These are phyloP conservation scores for Salpingoeca rosetta DNA, from an alignment of 78 protist genomes.

Conservation along the genomic window DNA sequence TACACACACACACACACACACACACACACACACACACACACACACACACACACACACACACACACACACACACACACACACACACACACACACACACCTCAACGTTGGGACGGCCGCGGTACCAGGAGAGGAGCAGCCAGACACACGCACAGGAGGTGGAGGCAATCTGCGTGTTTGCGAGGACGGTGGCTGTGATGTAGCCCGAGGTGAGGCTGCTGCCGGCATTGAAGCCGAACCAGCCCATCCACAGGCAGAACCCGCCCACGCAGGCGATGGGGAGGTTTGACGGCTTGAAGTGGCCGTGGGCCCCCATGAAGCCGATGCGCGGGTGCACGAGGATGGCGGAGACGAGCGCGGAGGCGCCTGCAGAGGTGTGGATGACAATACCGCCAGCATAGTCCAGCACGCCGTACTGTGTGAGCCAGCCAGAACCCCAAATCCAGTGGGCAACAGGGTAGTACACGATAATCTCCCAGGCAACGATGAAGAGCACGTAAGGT, in stretches of 20 bases:
- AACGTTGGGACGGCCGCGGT: neutral
- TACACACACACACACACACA: no score
- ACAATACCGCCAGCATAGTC: slow-evolving; percentile 87
- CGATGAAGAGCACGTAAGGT: slow-evolving; percentile 42
- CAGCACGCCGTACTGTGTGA: slow-evolving; percentile 31
- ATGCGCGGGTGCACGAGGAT: neutral
- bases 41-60: neutral
- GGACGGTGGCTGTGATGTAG: slow-evolving; percentile 41
- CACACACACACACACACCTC: neutral
- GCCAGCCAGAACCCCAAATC: slow-evolving; percentile 73
- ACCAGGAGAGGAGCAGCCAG: neutral
- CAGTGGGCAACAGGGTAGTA: slow-evolving; percentile 83
- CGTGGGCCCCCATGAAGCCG: neutral
- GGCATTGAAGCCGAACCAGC: slow-evolving; percentile 86
- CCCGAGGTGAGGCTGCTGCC: slow-evolving; percentile 57
- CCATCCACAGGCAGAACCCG: slow-evolving; percentile 72
- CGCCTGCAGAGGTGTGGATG: slow-evolving; percentile 78
- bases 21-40: no score
- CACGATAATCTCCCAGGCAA: slow-evolving; percentile 64
- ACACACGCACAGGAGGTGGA: slow-evolving; percentile 22
- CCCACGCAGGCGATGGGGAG: slow-evolving; percentile 64
- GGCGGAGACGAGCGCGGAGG: slow-evolving; percentile 58
- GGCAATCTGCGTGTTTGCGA: slow-evolving; percentile 53
- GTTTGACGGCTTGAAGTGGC: slow-evolving; percentile 58
- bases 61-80: neutral